A percentile compares a stretch with the other conserved stretches of the same genome.
Evolutionary conservation across 2,329 filamentous ascomycete genomes (phyloP).

Genomic region (Fusarium chuoi): DNA sequence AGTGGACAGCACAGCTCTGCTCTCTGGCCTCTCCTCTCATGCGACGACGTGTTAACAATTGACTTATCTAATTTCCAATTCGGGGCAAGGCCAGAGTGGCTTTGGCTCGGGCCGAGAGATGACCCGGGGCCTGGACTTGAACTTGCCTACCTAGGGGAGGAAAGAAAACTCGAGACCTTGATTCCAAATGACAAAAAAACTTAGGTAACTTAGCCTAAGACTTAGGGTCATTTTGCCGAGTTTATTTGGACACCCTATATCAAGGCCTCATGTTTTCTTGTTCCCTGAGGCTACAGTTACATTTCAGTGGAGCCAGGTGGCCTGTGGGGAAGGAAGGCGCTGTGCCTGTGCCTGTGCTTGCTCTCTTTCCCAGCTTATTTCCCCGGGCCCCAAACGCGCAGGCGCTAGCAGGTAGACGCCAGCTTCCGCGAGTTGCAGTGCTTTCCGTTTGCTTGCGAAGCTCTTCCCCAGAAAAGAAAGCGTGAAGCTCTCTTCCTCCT

Average conservation of each 20-base stretch:
- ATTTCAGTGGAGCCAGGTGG: slow-evolving; percentile 8
- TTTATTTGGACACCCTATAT: too few relatives aligned
- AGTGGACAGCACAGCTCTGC: slow-evolving; percentile 28
- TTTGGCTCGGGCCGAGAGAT: slow-evolving; percentile 18
- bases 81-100: slow-evolving; percentile 29
- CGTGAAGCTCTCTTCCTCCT: slow-evolving; percentile 28
- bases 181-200: too few relatives aligned
- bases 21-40: slow-evolving; percentile 29
- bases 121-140: slow-evolving; percentile 1
- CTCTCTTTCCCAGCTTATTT: slow-evolving; percentile 36
- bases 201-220: too few relatives aligned
- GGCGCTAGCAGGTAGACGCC: slow-evolving; percentile 33
- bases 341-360: slow-evolving; percentile 4
- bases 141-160: too few relatives aligned
- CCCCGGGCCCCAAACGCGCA: slow-evolving; percentile 34
- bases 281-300: too few relatives aligned
- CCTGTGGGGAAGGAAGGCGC: slow-evolving; percentile 11
- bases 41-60: slow-evolving; percentile 39
- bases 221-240: too few relatives aligned
- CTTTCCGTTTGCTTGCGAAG: slow-evolving; percentile 37
- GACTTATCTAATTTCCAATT: slow-evolving; percentile 32
- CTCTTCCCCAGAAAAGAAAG: slow-evolving; percentile 34
- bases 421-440: slow-evolving; percentile 24
- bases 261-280: too few relatives aligned
- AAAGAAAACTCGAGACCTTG: too few relatives aligned